Evolutionary conservation across 768 basidiomycete genomes (phyloP).

Genomic region (Tricholoma furcatifolium): DNA sequence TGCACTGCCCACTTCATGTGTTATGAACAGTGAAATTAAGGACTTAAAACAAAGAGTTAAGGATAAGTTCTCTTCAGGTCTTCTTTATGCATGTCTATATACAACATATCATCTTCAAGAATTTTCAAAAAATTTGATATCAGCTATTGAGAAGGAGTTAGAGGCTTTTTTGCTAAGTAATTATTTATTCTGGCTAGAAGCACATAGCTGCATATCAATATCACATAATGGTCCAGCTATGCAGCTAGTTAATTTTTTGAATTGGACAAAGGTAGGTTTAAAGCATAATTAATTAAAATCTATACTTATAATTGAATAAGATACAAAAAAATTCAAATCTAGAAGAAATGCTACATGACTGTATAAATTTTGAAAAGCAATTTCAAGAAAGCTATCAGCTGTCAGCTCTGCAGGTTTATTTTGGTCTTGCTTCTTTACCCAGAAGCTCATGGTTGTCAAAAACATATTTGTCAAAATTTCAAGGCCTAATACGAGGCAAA

Average conservation of each 20-base stretch:
- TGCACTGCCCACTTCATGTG: conserved; percentile 7
- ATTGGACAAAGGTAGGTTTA: not conserved
- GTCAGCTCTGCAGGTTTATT: conserved; percentile 1
- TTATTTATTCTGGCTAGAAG: conserved; percentile 19
- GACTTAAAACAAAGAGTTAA: not conserved
- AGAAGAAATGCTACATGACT: not conserved
- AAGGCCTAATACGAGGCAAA: conserved; percentile 6
- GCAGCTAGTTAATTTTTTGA: not conserved
- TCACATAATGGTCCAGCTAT: not conserved
- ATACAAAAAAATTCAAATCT: not conserved
- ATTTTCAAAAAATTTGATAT: not conserved
- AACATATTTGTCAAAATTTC: not conserved
- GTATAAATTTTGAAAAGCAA: conserved; percentile 3
- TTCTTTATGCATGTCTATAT: conserved; percentile 11
- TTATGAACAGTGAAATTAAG: conserved; percentile 2
- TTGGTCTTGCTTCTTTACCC: not conserved
- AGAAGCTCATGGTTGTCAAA: not conserved
- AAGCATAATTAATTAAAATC: too few relatives aligned
- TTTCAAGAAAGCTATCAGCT: not conserved
- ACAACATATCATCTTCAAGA: conserved; percentile 10
- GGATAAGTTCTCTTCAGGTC: not conserved
- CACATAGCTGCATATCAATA: conserved; percentile 9
- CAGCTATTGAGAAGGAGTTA: not conserved
- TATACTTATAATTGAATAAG: not conserved
- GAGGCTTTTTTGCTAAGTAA: conserved; percentile 1